Evolutionary conservation across 805 yeast species (phyloP).

Genomic region (Candida endomychidarum): DNA sequence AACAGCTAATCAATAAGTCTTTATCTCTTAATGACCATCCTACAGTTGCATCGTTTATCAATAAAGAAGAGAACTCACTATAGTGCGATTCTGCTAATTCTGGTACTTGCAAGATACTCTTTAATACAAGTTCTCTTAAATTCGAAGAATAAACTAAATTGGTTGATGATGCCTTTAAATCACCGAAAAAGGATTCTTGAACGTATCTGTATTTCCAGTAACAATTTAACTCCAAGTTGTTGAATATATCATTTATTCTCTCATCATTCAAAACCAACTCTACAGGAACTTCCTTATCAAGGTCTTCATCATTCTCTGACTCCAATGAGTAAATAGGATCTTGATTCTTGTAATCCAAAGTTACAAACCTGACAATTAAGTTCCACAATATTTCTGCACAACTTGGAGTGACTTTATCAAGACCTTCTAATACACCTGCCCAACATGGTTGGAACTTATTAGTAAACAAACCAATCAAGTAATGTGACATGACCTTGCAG

Average conservation of each 20-base stretch:
- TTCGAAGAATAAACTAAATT: conserved; percentile 40
- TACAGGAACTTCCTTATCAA: background rate
- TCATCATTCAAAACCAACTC: conserved; percentile 41
- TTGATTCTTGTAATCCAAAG: conserved; percentile 23
- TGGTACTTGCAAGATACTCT: conserved; percentile 59
- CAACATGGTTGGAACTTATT: conserved; percentile 83
- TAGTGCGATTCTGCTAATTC: conserved; percentile 67
- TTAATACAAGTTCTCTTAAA: conserved; percentile 56
- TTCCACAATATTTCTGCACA: conserved; percentile 56
- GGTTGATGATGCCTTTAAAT: conserved; percentile 36
- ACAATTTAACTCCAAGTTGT: conserved; percentile 21
- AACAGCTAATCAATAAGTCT: conserved; percentile 56
- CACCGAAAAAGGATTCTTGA: conserved; percentile 36
- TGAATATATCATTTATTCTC: conserved; percentile 44
- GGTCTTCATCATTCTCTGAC: background rate
- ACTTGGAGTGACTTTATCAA: conserved; percentile 40
- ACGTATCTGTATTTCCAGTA: conserved; percentile 31
- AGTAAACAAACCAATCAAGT: conserved; percentile 60
- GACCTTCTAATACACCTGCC: conserved; percentile 67
- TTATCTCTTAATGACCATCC: conserved; percentile 54
- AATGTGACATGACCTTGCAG: conserved; percentile 32
- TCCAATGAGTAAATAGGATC: conserved; percentile 1
- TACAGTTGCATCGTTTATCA: conserved; percentile 27
- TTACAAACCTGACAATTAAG: conserved; percentile 38
- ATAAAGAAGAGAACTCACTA: conserved; percentile 55